A percentile compares a stretch with the other conserved stretches of the same genome.
These are phyloP conservation scores for Xylaria arbuscula DNA, from an alignment of 2,329 filamentous ascomycete species.

Conservation along the genomic window DNA sequence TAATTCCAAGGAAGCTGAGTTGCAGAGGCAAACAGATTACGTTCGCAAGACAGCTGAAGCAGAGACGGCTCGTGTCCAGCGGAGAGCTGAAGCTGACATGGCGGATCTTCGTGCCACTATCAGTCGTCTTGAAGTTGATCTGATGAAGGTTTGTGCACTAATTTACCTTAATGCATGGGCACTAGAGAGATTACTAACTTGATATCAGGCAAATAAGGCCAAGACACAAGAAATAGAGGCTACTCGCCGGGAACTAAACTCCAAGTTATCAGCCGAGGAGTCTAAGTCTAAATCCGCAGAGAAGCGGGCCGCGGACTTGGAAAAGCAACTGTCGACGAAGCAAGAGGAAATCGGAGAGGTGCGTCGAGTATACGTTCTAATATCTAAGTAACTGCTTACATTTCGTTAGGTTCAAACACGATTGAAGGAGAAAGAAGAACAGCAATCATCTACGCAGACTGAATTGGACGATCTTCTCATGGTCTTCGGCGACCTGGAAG, in stretches of 20 bases:
- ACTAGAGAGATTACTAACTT: conserved; percentile 15
- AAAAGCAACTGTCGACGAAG: conserved; percentile 55
- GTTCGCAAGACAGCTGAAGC: conserved; percentile 56
- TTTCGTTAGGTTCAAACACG: conserved; percentile 45
- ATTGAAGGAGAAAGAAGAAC: conserved; percentile 65
- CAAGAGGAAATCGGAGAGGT: conserved; percentile 51
- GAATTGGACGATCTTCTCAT: conserved; percentile 85
- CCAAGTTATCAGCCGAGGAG: conserved; percentile 45
- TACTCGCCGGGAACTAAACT: conserved; percentile 61
- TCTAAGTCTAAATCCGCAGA: conserved; percentile 55
- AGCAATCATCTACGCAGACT: conserved; percentile 71
- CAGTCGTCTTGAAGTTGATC: conserved; percentile 69
- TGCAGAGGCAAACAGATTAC: conserved; percentile 57
- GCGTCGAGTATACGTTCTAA: conserved; percentile 26
- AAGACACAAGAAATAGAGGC: conserved; percentile 70
- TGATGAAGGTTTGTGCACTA: conserved; percentile 64
- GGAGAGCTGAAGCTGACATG: conserved; percentile 49
- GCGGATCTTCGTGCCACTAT: conserved; percentile 54
- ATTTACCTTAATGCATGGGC: neutral
- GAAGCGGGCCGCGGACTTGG: conserved; percentile 61
- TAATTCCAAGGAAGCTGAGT: conserved; percentile 50
- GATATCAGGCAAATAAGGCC: conserved; percentile 66
- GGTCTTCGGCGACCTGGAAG: conserved; percentile 83
- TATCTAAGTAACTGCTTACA: conserved; percentile 33
- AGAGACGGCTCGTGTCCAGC: conserved; percentile 48